Base-by-base conservation (phyloP, 1,284 basidiomycete species). In the Boletus smithii region DNA sequence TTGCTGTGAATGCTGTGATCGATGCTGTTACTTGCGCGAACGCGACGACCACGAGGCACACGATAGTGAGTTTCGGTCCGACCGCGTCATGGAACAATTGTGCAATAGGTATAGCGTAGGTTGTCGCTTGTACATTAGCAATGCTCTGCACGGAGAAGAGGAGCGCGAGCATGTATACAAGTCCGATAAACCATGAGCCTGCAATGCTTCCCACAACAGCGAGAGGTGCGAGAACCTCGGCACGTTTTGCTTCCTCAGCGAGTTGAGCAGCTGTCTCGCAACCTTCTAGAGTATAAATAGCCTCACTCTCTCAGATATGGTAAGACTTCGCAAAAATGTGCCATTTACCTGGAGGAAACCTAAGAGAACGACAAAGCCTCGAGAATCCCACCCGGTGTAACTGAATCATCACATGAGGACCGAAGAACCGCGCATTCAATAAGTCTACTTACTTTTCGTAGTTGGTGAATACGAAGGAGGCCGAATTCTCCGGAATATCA, bases 191-290 rank as follows among this genome's bases (percentile, higher is more conserved):
- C 76, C 77, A 81, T n/a, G 79, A 81, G 18, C 80, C 77, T n/a
- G 72, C 68, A 53, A 81, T 78, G 58, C 73, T 75, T 29, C 71
- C 73, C 23, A 80, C 75, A 31, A 81, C 74, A 10, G 76, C 80
- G 30, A 80, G 63, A 5, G 80, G 80, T 1, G 80, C 77, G 18
- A 81, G 74, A 40, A 78, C 51, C 48, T 79, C 77, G 0, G 80
- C 80, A 34, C 75, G 74, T 38, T 72, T 66, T 22, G 79, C 79
- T 62, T 82, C 79, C 61, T 81, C 80, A 5, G 80, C 79, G 7
- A 81, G 73, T 61, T 81, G 80, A 20, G 79, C 80, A 30, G 79
- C 79, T 5, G 80, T 81, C 59, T 81, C 80, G 59, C 80, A 81
- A 16, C 80, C 80, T 65, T 80, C 80, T 20, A 81, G 70, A 1